Conservation (phyloP, 129 eudicot genomes). For the Artemisia annua region DNA sequence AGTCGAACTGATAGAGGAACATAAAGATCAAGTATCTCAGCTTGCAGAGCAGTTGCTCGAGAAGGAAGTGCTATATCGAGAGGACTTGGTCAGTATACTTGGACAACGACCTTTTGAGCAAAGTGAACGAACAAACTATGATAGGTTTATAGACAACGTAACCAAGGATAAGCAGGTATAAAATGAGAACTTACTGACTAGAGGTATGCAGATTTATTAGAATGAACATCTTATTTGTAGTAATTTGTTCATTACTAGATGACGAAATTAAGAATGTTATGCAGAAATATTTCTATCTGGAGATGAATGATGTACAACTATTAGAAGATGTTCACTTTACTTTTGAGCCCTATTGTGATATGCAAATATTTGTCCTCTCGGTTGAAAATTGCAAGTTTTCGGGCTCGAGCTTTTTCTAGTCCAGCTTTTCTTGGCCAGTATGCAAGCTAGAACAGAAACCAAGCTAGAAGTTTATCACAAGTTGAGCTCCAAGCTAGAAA, state of each 20-base stretch:
- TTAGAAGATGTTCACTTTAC: neutral
- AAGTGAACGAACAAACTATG: constrained; percentile 73
- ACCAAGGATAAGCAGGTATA: constrained; percentile 23
- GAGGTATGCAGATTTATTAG: constrained; percentile 11
- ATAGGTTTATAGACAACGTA: constrained; percentile 45
- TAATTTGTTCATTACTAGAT: constrained; percentile 21
- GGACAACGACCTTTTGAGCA: constrained; percentile 80
- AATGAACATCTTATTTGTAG: constrained; percentile 15
- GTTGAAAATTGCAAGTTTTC: too few relatives aligned
- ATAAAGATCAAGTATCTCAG: constrained; percentile 68
- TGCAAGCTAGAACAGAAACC: too few relatives aligned
- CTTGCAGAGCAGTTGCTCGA: constrained; percentile 79
- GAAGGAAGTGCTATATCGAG: constrained; percentile 82
- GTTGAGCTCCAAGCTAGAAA: too few relatives aligned
- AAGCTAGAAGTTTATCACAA: too few relatives aligned
- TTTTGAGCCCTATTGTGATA: neutral
- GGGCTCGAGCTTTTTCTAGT: too few relatives aligned
- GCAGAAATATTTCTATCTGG: neutral
- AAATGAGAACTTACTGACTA: constrained; percentile 39
- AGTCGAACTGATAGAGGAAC: constrained; percentile 61
- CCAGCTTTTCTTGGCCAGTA: too few relatives aligned
- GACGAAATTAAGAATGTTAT: neutral
- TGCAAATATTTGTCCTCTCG: neutral
- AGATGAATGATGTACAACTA: neutral
- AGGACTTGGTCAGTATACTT: constrained; percentile 65